phyloP scores from a whole-genome alignment of 1,284 basidiomycete genomes.

The Cryptococcus deneoformans region DNA sequence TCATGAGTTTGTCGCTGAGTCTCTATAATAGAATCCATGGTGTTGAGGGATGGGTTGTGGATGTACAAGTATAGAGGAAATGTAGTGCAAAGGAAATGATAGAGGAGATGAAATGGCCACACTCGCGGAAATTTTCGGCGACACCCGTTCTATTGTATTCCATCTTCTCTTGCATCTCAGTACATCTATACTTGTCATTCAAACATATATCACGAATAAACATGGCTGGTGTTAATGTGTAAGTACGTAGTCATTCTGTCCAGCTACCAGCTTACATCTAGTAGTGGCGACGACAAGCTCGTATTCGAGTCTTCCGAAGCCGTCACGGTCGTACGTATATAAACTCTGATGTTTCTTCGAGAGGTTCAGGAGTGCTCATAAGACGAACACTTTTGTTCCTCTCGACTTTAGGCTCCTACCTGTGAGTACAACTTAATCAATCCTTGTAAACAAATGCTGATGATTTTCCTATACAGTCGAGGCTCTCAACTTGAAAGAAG shows the following conservation, averaged over 20 bases:
- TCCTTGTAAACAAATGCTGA: slow-evolving; percentile 11
- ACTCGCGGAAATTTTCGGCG: slow-evolving; percentile 7
- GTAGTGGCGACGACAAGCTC: slow-evolving; percentile 65
- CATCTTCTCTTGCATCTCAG: slow-evolving; percentile 1
- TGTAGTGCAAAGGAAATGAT: neutral
- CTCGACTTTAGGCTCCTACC: slow-evolving; percentile 50
- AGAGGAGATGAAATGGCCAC: slow-evolving; percentile 4
- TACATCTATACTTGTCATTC: slow-evolving; percentile 5
- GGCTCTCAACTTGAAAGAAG: slow-evolving; percentile 91
- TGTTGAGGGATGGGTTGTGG: neutral
- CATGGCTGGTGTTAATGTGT: slow-evolving; percentile 44
- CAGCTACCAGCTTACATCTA: slow-evolving; percentile 1
- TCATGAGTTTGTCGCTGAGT: slow-evolving; percentile 91
- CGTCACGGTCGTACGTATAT: slow-evolving; percentile 62
- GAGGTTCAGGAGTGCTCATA: slow-evolving; percentile 47
- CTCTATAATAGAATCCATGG: slow-evolving; percentile 90
- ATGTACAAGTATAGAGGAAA: neutral
- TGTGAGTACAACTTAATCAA: slow-evolving; percentile 32
- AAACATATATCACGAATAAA: slow-evolving; percentile 4
- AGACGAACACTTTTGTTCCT: slow-evolving; percentile 46
- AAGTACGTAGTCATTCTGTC: slow-evolving; percentile 6
- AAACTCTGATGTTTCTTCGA: slow-evolving; percentile 32
- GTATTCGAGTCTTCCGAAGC: slow-evolving; percentile 97
- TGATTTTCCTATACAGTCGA: slow-evolving; percentile 66
- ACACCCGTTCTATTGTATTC: neutral